These are phyloP conservation scores for Leccinum truebloodii DNA, from an alignment of 768 basidiomycete species.

Conservation along the genomic window DNA sequence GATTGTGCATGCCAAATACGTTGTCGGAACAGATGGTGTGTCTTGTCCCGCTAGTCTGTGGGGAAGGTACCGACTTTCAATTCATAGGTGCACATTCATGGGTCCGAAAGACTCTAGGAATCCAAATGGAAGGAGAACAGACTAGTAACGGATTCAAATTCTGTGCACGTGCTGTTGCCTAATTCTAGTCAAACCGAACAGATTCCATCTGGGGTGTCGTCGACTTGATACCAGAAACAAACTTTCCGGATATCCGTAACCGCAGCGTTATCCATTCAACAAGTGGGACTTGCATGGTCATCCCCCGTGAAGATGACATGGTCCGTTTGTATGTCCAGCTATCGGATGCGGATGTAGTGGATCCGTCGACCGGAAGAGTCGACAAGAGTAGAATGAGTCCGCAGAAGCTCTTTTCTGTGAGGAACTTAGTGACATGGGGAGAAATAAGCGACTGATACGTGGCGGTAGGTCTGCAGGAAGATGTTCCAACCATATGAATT, in stretches of 20 bases:
- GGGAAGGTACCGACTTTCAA: background rate
- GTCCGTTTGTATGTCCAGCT: slow-evolving; percentile 1
- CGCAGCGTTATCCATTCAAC: background rate
- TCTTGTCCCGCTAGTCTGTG: background rate
- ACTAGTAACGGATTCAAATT: background rate
- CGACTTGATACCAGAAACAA: background rate
- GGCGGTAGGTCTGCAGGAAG: background rate
- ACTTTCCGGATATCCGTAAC: slow-evolving; percentile 1
- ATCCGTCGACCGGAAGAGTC: slow-evolving; percentile 1
- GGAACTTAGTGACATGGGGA: background rate
- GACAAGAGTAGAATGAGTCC: background rate
- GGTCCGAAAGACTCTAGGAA: background rate
- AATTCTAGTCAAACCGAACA: background rate
- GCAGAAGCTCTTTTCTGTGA: background rate
- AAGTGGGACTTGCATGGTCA: background rate
- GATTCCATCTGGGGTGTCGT: background rate
- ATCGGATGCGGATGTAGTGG: background rate
- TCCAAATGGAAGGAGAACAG: slow-evolving; percentile 1
- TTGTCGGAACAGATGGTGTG: slow-evolving; percentile 1
- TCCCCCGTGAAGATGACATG: background rate
- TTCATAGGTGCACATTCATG: background rate
- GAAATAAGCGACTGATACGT: background rate
- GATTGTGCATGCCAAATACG: background rate
- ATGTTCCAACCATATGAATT: background rate
- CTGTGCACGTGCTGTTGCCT: background rate